These are phyloP conservation scores for Boletus tomentosulus DNA, from an alignment of 768 basidiomycete genomes.

Conservation along the genomic window DNA sequence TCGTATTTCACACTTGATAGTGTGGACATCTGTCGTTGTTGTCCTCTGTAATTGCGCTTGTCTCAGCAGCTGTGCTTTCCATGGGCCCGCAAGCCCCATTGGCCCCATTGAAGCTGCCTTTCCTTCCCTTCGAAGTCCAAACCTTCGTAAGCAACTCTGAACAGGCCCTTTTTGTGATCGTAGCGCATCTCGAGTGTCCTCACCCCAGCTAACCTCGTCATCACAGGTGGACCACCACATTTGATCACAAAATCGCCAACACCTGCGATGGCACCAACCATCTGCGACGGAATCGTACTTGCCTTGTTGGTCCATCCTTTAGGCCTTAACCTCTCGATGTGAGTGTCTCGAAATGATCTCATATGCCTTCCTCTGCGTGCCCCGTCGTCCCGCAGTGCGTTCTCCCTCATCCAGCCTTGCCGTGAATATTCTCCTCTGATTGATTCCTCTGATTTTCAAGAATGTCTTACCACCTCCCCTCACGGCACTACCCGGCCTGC, in stretches of 20 bases:
- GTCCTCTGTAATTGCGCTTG: slow-evolving; percentile 17
- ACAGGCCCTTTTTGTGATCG: slow-evolving; percentile 79
- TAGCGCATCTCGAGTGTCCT: slow-evolving; percentile 71
- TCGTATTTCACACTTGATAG: slow-evolving; percentile 84
- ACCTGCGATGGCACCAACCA: slow-evolving; percentile 85
- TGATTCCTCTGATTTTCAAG: too few relatives aligned
- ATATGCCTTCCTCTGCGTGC: too few relatives aligned
- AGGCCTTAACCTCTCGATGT: too few relatives aligned
- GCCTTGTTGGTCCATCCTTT: slow-evolving; percentile 94
- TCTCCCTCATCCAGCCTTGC: too few relatives aligned
- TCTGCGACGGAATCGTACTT: slow-evolving; percentile 87
- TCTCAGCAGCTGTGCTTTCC: not conserved
- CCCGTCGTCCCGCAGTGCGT: too few relatives aligned
- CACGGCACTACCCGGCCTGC: too few relatives aligned
- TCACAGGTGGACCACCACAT: slow-evolving; percentile 89
- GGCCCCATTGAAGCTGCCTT: slow-evolving; percentile 24
- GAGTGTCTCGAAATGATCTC: too few relatives aligned
- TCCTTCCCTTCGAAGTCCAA: slow-evolving; percentile 51
- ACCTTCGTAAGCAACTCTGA: slow-evolving; percentile 81
- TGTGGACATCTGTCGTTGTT: slow-evolving; percentile 34
- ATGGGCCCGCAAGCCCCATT: slow-evolving; percentile 15
- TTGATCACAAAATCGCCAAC: slow-evolving; percentile 96
- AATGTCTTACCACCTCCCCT: too few relatives aligned
- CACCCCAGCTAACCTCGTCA: slow-evolving; percentile 78
- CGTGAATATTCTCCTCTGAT: too few relatives aligned